Evolutionary conservation across 805 yeast genomes (phyloP).

Genomic region (Starmera quercuum): DNA sequence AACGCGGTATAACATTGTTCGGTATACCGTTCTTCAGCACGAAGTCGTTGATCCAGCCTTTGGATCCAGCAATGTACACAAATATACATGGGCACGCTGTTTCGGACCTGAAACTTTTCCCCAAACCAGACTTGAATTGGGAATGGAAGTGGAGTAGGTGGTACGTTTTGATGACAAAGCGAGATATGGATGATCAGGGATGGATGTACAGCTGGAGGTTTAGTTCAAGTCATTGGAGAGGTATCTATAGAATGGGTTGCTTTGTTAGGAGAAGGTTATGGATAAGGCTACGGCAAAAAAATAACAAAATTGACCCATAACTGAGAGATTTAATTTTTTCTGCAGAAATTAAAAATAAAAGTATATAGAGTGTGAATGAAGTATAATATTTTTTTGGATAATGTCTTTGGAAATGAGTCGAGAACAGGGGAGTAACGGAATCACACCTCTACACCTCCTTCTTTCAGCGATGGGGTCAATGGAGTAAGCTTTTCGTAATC

Average conservation of each 20-base stretch:
- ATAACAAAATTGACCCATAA: background rate
- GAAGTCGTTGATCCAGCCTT: slow-evolving; percentile 34
- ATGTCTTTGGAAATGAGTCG: background rate
- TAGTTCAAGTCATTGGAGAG: slow-evolving; percentile 50
- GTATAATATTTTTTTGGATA: too few species aligned
- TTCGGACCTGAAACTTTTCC: slow-evolving; percentile 13
- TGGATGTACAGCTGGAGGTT: slow-evolving; percentile 63
- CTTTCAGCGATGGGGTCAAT: background rate
- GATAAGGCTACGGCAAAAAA: slow-evolving; percentile 31
- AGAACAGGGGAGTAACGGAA: background rate
- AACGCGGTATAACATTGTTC: slow-evolving; percentile 43
- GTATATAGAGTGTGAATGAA: background rate
- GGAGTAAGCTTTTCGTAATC: slow-evolving; percentile 4
- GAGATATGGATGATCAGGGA: slow-evolving; percentile 78
- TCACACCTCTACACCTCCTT: too few species aligned
- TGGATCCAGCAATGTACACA: slow-evolving; percentile 38
- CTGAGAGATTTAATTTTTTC: too few species aligned
- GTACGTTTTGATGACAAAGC: slow-evolving; percentile 59
- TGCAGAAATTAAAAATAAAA: too few species aligned
- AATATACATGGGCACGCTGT: slow-evolving; percentile 20
- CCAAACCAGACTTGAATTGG: slow-evolving; percentile 55
- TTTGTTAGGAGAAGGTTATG: slow-evolving; percentile 63
- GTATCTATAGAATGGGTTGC: slow-evolving; percentile 48
- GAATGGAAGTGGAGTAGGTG: slow-evolving; percentile 63
- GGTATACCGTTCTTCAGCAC: slow-evolving; percentile 46